Evolutionary conservation across 441 rosid species (phyloP), one percentile per base, ranked within the genome.

Genomic region (Gossypium gossypioides): DNA sequence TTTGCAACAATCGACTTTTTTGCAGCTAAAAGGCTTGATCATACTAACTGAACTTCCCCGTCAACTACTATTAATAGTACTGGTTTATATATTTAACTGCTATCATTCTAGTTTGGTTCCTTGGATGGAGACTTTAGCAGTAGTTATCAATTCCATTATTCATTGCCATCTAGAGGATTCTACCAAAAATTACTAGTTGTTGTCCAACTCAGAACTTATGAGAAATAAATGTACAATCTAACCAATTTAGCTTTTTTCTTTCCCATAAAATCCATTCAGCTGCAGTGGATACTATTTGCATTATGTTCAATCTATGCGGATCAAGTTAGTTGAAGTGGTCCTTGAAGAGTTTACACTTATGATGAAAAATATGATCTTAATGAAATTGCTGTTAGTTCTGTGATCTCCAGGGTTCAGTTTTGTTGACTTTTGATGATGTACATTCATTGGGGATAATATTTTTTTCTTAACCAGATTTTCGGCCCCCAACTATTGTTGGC

Each of bases 391-490:
- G 21, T 0, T 18, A 52, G 72, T 40, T 65, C 1, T 48, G 6
- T 21, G 27, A 27, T 61, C 55, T 0, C 54, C 9, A 42, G 69
- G 69, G 22, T 42, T 64, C 10, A 42, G 7, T 64, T 64, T 64
- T 64, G 32, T 64, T 40, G 15, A 8, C 9, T 64, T 42, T 42
- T 21, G 8, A 37, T 56, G 19, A 58, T 21, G 57, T 61, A 51
- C n/a, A 10, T 60, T 44, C 62, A 72, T 72, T 12, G 52, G 61
- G 37, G 70, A 72, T 16, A 3, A 7, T 64, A 12, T 63, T 64
- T 74, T 52, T 51, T 76, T 72, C 72, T 77, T 71, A 27, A 18
- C 59, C 84, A 93, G 98, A 93, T 82, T 93, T 91, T 74, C 76
- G 76, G 44, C 91, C 91, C 44, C 97, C 97, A 8, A 76, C 83